A percentile compares a stretch with the other conserved stretches of the same genome.
These are phyloP conservation scores for Coix lacrymajobi DNA, from an alignment of 176 grass and related monocot species.

Conservation along the genomic window DNA sequence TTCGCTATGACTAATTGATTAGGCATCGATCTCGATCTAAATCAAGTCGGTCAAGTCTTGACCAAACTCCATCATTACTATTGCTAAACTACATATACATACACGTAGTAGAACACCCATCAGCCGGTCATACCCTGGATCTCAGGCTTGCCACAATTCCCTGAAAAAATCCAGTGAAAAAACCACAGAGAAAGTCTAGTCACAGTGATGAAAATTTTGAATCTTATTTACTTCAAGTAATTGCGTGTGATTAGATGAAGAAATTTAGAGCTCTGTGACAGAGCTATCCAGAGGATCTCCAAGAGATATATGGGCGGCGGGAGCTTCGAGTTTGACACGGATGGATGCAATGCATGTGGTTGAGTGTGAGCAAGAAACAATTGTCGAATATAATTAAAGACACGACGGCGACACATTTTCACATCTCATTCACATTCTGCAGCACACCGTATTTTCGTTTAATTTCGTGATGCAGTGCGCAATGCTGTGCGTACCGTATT, in stretches of 20 bases:
- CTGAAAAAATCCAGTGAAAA: background rate
- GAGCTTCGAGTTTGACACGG: background rate
- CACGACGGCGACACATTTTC: background rate
- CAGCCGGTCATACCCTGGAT: background rate
- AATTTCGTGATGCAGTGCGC: background rate
- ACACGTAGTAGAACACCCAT: background rate
- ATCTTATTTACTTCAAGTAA: background rate
- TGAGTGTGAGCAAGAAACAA: background rate
- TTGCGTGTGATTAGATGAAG: background rate
- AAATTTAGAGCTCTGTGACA: background rate
- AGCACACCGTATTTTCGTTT: background rate
- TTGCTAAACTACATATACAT: background rate
- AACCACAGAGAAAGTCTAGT: background rate
- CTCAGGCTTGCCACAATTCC: conserved; percentile 1
- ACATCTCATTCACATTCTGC: background rate
- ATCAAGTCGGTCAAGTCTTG: background rate
- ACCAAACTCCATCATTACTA: background rate
- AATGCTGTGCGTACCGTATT: conserved; percentile 9
- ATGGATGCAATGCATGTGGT: conserved; percentile 20
- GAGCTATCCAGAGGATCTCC: conserved; percentile 19
- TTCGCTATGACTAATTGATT: background rate
- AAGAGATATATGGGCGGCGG: background rate
- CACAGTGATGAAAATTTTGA: background rate
- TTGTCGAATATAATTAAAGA: background rate
- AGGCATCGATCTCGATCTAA: background rate